Conservation (phyloP, 140 eudicot genomes). For the Cichorium intybus region DNA sequence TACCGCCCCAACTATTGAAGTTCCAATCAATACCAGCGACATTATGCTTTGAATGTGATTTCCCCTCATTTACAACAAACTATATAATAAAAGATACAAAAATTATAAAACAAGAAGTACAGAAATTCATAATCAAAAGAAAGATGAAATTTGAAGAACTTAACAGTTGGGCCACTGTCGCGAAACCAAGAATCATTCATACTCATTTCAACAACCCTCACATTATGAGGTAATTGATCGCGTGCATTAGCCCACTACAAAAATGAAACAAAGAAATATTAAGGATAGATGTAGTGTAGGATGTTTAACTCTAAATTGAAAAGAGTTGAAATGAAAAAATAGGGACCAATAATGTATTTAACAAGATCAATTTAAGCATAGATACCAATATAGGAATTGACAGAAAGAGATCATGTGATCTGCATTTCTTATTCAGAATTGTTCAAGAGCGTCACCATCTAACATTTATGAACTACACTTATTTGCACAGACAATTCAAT, state of each 20-base stretch:
- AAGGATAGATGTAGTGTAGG: background rate
- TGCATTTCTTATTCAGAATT: background rate
- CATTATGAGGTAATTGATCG: slow-evolving; percentile 52
- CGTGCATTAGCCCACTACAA: slow-evolving; percentile 88
- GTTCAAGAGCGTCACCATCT: background rate
- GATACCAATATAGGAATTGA: background rate
- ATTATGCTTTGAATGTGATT: slow-evolving; percentile 32
- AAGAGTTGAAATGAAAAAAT: background rate
- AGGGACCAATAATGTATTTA: background rate
- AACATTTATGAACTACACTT: background rate
- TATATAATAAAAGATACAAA: slow-evolving; percentile 9
- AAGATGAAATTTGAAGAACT: slow-evolving; percentile 11
- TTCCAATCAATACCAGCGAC: slow-evolving; percentile 94
- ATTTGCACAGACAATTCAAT: background rate
- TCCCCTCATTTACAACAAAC: slow-evolving; percentile 65
- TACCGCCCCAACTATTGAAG: slow-evolving; percentile 97
- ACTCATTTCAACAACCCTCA: slow-evolving; percentile 93
- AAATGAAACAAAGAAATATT: background rate
- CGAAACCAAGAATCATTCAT: slow-evolving; percentile 99
- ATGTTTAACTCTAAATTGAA: background rate
- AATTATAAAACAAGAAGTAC: background rate
- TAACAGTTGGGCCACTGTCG: slow-evolving; percentile 91
- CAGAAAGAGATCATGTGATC: background rate
- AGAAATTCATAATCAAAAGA: background rate
- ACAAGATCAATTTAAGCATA: background rate